Base-by-base conservation (phyloP, 805 yeast genomes). In the Ogataea ganodermae region DNA sequence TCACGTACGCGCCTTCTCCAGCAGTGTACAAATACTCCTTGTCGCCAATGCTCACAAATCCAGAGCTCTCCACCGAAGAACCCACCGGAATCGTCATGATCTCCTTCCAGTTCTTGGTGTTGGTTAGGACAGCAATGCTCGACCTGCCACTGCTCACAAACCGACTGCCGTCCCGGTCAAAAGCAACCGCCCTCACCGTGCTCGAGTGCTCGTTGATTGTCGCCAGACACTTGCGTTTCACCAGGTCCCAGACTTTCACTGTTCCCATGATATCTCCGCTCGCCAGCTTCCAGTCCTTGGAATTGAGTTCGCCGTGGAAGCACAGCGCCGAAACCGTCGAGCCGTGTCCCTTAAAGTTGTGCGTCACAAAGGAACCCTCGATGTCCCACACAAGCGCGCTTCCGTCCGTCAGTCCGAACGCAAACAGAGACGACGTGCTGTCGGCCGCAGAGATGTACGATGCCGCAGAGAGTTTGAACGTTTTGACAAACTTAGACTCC, bases 391-490 rank as follows among this genome's bases (percentile, higher is more conserved):
- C 95, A 37, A 88, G 83, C 14, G 91, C 86, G 35, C 83, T 78
- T 40, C 99, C 98, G 66, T 94, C 99, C 0, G 97, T 86, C 39
- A 96, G 90, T 32, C 99, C 99, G 61, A 94, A 83, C 16, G 97
- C 96, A 60, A 91, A 80, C 30, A 94, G 72, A 2, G 96, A 82
- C 2, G 96, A 84, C 0, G 97, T 89, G 2, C 78, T 63, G 66
- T 94, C 99, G 18, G 79, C 80, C 9, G 85, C 74, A 37, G 89
- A 76, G 9, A 89, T 84, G 65, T 87, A 88, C 1, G 88, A 86
- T 1, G 97, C 96, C 1, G 97, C 84, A 2, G 89, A 71, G 37
- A 86, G 63, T 62, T 79, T 84, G 69, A 77, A 75, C 13, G 73
- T 70, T 59, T 80, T 81, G 48, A 72, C 62, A 45, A 81, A 61